phyloP scores from a whole-genome alignment of 1,284 basidiomycete species.

The Coniferiporia sulphurascens region DNA sequence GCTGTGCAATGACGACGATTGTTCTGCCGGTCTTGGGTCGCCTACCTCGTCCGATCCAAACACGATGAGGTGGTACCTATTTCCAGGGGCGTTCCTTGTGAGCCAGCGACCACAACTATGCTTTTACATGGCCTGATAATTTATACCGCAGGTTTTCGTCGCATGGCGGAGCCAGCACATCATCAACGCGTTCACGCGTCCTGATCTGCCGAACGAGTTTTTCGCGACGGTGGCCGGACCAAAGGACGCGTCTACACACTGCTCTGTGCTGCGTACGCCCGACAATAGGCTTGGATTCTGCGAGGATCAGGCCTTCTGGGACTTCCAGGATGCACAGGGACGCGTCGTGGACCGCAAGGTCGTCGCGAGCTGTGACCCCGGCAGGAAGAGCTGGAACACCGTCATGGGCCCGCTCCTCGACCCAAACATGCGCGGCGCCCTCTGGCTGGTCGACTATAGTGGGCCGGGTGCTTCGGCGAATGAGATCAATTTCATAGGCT shows the following conservation, averaged over 20 bases:
- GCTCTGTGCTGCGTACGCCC: background rate
- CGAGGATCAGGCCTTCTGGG: constrained; percentile 63
- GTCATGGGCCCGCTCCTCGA: constrained; percentile 58
- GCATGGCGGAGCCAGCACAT: constrained; percentile 9
- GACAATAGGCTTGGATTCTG: constrained; percentile 42
- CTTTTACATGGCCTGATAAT: background rate
- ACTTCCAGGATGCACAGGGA: constrained; percentile 35
- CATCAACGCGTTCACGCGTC: constrained; percentile 4
- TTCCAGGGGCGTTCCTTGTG: constrained; percentile 4
- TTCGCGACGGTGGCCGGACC: constrained; percentile 2
- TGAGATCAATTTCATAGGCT: constrained; percentile 33
- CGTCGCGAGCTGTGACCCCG: constrained; percentile 50
- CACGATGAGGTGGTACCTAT: constrained; percentile 5
- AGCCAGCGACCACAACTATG: background rate
- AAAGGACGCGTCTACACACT: background rate
- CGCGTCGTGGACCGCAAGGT: constrained; percentile 37
- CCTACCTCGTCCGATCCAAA: background rate
- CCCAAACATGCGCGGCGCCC: constrained; percentile 42
- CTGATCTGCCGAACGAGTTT: constrained; percentile 7
- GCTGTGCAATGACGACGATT: too few relatives aligned
- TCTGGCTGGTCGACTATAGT: constrained; percentile 33
- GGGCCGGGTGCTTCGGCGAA: background rate
- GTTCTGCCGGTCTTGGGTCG: background rate
- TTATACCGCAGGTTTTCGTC: background rate
- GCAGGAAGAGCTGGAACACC: constrained; percentile 55